Conservation (phyloP, 306 rosid species). For the Trifolium dubium region DNA sequence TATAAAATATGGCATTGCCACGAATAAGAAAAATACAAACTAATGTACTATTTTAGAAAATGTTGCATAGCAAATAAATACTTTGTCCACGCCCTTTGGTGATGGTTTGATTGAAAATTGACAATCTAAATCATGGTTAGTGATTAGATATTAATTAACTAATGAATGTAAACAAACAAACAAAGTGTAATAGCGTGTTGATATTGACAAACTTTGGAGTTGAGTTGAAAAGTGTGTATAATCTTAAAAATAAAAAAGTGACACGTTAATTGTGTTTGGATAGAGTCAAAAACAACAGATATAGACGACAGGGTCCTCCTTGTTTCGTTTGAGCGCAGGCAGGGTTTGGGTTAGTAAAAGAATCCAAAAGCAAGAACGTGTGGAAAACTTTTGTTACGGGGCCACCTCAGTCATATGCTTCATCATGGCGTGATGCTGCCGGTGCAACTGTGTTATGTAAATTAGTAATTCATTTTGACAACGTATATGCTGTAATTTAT, state of each 20-base stretch:
- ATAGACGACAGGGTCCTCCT: background rate
- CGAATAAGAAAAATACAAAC: background rate
- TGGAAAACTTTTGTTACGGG: background rate
- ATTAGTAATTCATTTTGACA: too few species aligned
- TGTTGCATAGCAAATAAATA: background rate
- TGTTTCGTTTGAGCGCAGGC: background rate
- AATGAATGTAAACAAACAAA: background rate
- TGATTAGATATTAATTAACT: background rate
- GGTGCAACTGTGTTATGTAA: too few species aligned
- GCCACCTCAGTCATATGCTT: background rate
- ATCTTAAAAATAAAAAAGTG: background rate
- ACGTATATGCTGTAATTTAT: too few species aligned
- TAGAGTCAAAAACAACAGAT: slow-evolving; percentile 39
- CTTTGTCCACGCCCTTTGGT: background rate
- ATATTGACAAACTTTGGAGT: slow-evolving; percentile 17
- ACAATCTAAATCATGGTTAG: background rate
- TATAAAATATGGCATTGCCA: too few species aligned
- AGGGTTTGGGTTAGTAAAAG: background rate
- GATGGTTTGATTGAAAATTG: background rate
- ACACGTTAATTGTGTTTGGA: slow-evolving; percentile 8
- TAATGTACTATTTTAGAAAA: background rate
- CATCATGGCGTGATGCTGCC: slow-evolving; percentile 16
- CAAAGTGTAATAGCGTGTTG: slow-evolving; percentile 22
- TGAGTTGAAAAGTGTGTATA: slow-evolving; percentile 5
- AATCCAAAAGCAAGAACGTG: slow-evolving; percentile 7